Percentiles rank a stretch among this genome's conserved stretches.
These are phyloP conservation scores for Isatis tinctoria DNA, from an alignment of 345 rosid species.

Conservation along the genomic window DNA sequence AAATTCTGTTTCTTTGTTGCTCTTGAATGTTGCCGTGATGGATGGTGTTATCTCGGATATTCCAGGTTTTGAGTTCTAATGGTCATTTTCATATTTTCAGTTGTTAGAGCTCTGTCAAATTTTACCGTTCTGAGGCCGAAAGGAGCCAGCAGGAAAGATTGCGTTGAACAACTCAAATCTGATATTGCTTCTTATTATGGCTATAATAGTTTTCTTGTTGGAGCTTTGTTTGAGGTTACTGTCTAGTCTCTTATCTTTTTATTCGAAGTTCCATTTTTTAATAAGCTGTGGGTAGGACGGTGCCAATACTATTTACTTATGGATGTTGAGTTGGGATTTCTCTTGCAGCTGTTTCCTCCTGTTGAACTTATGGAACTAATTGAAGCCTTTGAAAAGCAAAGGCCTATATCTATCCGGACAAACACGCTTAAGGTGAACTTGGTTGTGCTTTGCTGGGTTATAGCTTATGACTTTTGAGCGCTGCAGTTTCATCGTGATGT, in stretches of 20 bases:
- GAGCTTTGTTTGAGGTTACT: conserved; percentile 74
- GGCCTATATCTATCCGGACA: conserved; percentile 81
- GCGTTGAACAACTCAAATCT: conserved; percentile 60
- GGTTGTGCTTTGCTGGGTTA: conserved; percentile 4
- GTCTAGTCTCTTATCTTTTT: background rate
- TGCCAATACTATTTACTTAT: background rate
- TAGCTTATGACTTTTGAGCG: conserved; percentile 6
- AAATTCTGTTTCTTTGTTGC: background rate
- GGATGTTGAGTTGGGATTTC: conserved; percentile 11
- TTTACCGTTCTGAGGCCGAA: conserved; percentile 61
- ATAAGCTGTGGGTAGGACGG: background rate
- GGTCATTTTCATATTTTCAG: conserved; percentile 31
- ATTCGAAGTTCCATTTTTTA: background rate
- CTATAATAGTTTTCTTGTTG: conserved; percentile 79
- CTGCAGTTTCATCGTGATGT: conserved; percentile 3
- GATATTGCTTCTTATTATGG: conserved; percentile 85
- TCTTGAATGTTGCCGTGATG: background rate
- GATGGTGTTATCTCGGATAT: background rate
- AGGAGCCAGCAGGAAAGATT: conserved; percentile 66
- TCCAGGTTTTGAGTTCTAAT: background rate
- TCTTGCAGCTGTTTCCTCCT: conserved; percentile 83
- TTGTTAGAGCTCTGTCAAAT: conserved; percentile 78
- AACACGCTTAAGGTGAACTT: conserved; percentile 78
- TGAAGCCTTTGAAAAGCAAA: conserved; percentile 92
- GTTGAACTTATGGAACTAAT: conserved; percentile 88